Conservation (phyloP, 2,329 filamentous ascomycete species). For the Fusarium papillatum region DNA sequence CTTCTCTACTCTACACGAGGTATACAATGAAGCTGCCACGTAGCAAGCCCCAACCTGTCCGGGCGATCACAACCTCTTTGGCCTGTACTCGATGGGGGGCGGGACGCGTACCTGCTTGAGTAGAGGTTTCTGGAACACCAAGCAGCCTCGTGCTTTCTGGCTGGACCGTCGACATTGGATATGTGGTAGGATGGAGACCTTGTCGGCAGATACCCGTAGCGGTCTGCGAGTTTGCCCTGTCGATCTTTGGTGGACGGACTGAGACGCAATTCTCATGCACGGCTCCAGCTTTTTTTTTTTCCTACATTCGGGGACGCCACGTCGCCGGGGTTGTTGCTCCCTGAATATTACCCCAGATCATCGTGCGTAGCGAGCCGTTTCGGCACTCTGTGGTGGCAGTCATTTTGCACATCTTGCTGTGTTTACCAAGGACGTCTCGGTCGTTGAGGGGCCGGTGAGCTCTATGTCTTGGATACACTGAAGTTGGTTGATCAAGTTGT, state of each 20-base stretch:
- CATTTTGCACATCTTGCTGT: background rate
- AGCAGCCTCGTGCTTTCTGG: background rate
- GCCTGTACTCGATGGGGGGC: background rate
- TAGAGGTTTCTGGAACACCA: background rate
- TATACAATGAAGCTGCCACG: conserved; percentile 5
- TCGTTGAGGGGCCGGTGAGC: background rate
- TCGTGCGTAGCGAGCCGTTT: background rate
- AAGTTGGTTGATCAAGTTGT: background rate
- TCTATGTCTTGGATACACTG: background rate
- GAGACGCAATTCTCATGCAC: conserved; percentile 2
- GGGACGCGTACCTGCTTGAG: conserved; percentile 9
- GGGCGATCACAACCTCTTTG: background rate
- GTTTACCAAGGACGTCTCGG: background rate
- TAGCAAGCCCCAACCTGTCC: conserved; percentile 10
- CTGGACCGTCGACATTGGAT: background rate
- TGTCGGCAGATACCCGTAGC: conserved; percentile 9
- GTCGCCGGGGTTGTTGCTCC: background rate
- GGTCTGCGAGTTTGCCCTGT: conserved; percentile 5
- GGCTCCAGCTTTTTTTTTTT: background rate
- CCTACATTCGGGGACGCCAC: background rate
- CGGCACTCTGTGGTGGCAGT: background rate
- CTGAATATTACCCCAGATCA: conserved; percentile 4
- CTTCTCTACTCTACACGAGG: conserved; percentile 3
- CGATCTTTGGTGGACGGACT: conserved; percentile 8
- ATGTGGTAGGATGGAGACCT: background rate